Base-by-base conservation (phyloP, 495 filamentous ascomycete species). In the Penicillium egyptiacum region DNA sequence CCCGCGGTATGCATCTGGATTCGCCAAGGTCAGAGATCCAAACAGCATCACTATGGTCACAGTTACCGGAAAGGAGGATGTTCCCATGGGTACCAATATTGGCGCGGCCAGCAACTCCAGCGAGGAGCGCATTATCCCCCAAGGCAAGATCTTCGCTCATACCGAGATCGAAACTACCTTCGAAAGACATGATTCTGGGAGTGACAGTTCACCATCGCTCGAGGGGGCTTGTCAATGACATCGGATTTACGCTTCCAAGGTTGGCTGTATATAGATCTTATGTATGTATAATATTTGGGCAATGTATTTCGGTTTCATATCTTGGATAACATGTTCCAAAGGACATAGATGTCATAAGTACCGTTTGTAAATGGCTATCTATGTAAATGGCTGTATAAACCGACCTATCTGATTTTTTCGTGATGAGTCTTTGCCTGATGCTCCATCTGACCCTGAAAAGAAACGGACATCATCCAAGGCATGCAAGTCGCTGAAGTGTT, bases 121-220 rank as follows among this genome's bases (percentile, higher is more conserved):
- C 19, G 64, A 76, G 45, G 73, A 76, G 30, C 50, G 71, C 0
- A 72, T 75, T 33, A 68, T 76, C 25, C 73, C 71, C 4, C 63
- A 74, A 9, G 71, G 71, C 7, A 73, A 69, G 63, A 76, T 76
- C 45, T 67, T 66, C 37, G 55, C 70, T 6, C 68, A 70, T 16
- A 76, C 73, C 10, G 64, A 73, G 60, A 74, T 76, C 43, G 67
- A 73, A 57, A 73, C 72, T 16, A 75, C 66, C 14, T 61, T 75
- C 14, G 72, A 75, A 51, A 51, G 65, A 9, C 62, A 49, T 31
- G 62, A 63, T 30, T 64, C 47, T 42, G 31, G 45, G 11, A 35
- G 46, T 16, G 20, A 19, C 16, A 22, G 16, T 4, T 55, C 52
- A 22, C 35, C 57, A 44, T 53, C 61, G 10, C 22, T 45, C 31